Conservation (phyloP, 2,329 filamentous ascomycete genomes). For the Pyricularia grisea region DNA sequence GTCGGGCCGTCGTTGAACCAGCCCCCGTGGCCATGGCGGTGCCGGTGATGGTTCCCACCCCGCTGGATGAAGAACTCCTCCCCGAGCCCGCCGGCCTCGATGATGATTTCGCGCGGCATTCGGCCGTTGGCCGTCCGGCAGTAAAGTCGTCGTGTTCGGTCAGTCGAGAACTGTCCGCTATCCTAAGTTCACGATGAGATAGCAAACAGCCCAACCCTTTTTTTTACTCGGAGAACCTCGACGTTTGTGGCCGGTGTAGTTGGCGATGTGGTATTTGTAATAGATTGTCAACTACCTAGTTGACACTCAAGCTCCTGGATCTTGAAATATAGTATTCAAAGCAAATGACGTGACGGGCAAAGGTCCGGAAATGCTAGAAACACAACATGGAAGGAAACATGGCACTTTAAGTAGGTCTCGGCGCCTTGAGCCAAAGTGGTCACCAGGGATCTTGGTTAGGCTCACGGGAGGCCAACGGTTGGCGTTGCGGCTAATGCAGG, state of each 20-base stretch:
- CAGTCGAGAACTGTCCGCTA: neutral
- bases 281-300: neutral
- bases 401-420: neutral
- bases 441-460: neutral
- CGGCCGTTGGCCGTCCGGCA: neutral
- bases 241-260: neutral
- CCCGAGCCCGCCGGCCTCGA: neutral
- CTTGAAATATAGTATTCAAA: neutral
- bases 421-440: neutral
- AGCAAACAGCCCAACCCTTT: too few relatives aligned
- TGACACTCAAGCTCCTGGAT: neutral
- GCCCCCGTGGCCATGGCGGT: neutral
- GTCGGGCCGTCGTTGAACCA: neutral
- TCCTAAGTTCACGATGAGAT: neutral
- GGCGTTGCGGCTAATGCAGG: neutral
- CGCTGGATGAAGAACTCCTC: neutral
- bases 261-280: neutral
- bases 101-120: conserved; percentile 1
- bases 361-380: neutral
- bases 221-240: neutral
- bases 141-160: neutral
- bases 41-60: neutral
- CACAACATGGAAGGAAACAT: neutral
- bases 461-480: neutral
- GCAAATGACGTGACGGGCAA: neutral